Base-by-base conservation (phyloP, 169 alveolate genomes). In the Amoebophrya sp. region DNA sequence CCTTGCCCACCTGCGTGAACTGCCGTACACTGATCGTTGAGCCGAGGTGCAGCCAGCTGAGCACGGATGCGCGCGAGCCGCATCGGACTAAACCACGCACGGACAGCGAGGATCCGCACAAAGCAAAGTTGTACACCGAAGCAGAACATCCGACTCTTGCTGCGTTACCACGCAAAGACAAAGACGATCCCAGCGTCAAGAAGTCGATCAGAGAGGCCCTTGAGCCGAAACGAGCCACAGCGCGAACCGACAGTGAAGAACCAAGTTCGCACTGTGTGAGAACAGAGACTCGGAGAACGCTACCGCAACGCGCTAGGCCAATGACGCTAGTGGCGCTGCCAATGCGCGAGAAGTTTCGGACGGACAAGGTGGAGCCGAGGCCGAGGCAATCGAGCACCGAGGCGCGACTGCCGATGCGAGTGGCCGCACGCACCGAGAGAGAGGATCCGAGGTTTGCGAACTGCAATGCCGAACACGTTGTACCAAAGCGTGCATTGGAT, bases 91-190 rank as follows among this genome's bases (percentile, higher is more conserved):
- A 29, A 14, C 54, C 34, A 10, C 90, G 90, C 33, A 89, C 24
- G 47, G 90, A 89, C 24, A 89, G 47, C n/a, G 90, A 41, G 53
- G 90, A 89, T 1, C 90, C 90, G 41, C 36, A 89, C 33, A 47
- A 78, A 1, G 90, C 90, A 1, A 29, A 14, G 47, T 33, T 47
- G 24, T 36, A 40, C 33, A 89, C 90, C 40, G 90, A 89, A 47
- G 39, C 10, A 33, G 33, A 14, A 40, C 39, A 41, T 0, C 90
- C 90, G 53, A 89, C 90, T 14, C 90, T 14, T 2, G 90, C 40
- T 6, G 40, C n/a, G 53, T n/a, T n/a, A n/a, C 41, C 41, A 47
- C 36, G 47, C 36, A 36, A 89, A 47, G 53, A 89, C 40, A 34
- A 10, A 41, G 33, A 40, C 33, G 40, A 26, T 3, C 24, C 36